These are phyloP conservation scores for Kwoniella sp. DNA, from an alignment of 768 basidiomycete genomes.

Conservation along the genomic window DNA sequence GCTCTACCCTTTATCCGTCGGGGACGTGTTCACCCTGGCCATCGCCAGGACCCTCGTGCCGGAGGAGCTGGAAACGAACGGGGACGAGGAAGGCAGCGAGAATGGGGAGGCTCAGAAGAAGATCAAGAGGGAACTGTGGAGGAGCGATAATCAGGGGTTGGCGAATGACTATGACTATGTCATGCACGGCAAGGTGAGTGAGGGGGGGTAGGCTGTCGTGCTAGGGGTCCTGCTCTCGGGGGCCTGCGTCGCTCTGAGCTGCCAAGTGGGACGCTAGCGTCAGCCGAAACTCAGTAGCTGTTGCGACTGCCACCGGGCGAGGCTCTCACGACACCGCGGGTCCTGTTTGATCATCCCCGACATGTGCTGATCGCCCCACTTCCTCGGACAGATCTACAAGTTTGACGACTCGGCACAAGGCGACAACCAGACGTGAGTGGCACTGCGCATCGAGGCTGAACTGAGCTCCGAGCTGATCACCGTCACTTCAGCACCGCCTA, in stretches of 20 bases:
- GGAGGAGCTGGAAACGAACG: slow-evolving; percentile 27
- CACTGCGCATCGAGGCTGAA: not conserved
- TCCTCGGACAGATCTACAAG: slow-evolving; percentile 72
- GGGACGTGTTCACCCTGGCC: slow-evolving; percentile 75
- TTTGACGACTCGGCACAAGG: slow-evolving; percentile 75
- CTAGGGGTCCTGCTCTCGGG: slow-evolving; percentile 1
- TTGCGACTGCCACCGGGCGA: too few relatives aligned
- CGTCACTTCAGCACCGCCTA: slow-evolving; percentile 71
- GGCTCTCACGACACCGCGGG: too few relatives aligned
- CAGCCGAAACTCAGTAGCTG: too few relatives aligned
- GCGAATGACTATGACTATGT: slow-evolving; percentile 98
- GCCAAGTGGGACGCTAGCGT: too few relatives aligned
- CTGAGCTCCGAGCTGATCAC: slow-evolving; percentile 1
- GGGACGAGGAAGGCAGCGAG: slow-evolving; percentile 20
- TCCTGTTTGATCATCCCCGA: too few relatives aligned
- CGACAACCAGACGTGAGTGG: slow-evolving; percentile 71
- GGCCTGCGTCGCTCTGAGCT: too few relatives aligned
- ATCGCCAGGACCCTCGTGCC: slow-evolving; percentile 56
- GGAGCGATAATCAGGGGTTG: slow-evolving; percentile 70
- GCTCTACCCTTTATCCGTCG: slow-evolving; percentile 67
- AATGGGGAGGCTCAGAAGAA: slow-evolving; percentile 21
- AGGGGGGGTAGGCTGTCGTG: not conserved
- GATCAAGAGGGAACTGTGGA: slow-evolving; percentile 54
- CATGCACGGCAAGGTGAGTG: slow-evolving; percentile 89
- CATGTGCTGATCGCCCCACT: too few relatives aligned